Percentiles rank a stretch among this genome's conserved stretches.
phyloP scores from a whole-genome alignment of 225 moss, liverwort and hornwort genomes.

The Lunularia cruciata region DNA sequence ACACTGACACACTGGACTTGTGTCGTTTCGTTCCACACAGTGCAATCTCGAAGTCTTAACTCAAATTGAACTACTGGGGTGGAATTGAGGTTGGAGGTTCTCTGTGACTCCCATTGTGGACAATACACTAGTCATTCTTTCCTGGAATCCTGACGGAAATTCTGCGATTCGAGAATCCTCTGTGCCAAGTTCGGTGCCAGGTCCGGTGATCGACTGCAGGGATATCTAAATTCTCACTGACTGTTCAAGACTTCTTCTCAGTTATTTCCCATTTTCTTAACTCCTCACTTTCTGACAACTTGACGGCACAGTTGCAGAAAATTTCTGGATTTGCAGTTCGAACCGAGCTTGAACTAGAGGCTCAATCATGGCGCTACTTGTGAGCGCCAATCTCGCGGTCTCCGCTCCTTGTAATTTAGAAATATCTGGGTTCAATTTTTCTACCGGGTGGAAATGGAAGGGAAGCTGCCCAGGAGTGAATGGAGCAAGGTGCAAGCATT shows the following conservation, averaged over 20 bases:
- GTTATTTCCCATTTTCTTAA: neutral
- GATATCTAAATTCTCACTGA: neutral
- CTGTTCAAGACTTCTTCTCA: too few relatives aligned
- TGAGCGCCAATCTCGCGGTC: neutral
- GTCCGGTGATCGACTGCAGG: neutral
- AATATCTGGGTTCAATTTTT: neutral
- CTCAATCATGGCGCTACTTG: neutral
- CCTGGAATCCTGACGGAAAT: too few relatives aligned
- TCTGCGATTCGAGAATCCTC: too few relatives aligned
- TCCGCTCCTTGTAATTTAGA: neutral
- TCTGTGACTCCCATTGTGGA: too few relatives aligned
- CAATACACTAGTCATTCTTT: too few relatives aligned
- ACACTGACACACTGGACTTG: too few relatives aligned
- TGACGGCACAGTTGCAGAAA: too few relatives aligned
- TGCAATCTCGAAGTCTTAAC: too few relatives aligned
- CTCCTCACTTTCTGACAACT: neutral
- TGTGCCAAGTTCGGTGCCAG: neutral
- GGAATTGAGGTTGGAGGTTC: too few relatives aligned
- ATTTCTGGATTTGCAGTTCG: neutral
- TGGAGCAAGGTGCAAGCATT: neutral
- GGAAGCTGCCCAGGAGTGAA: neutral
- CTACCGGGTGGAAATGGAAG: neutral
- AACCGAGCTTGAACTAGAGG: neutral
- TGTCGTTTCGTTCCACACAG: too few relatives aligned
- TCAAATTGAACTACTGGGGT: too few relatives aligned